Evolutionary conservation across 2,329 filamentous ascomycete species (phyloP), one percentile per base, ranked within the genome.

Genomic region (Diaporthe aspalathi): DNA sequence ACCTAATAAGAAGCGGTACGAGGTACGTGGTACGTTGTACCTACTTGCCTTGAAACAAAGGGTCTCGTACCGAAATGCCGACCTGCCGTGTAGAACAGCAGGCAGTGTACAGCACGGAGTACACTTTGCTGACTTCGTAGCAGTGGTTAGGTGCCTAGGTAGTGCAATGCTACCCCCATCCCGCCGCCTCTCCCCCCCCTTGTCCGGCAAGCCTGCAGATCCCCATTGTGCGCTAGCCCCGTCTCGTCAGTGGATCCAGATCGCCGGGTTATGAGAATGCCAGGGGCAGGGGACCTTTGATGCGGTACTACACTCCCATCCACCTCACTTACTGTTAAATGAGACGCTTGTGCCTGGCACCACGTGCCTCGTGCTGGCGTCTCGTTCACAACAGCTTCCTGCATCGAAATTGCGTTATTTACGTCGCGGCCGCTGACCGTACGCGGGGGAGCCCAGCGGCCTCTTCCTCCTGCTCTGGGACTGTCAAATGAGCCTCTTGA

Each of bases 31-130:
- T 53, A 40, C 53, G 32, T 63, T 27, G 57, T 63, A 63, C 60
- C 60, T 50, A 45, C 43, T 49, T 38, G 60, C n/a, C 43, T 49
- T 65, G 60, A 65, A 65, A 65, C 60, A 65, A 65, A 65, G 60
- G 60, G 43, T 65, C 45, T 65, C 60, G 60, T 50, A 65, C 60
- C 60, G 60, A 65, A 65, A 65, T 65, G 60, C 60, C 60, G 60
- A 65, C n/a, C 16, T n/a, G 29, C 60, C 60, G 12, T 43, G 22
- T 52, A 52, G 49, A 32, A 32, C n/a, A n/a, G n/a, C 32, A 32
- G 32, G 32, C 8, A 32, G 32, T 5, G 32, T 32, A 32, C 5
- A 32, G 32, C 8, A 32, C 32, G 8, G 32, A 32, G 32, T 32
- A 11, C 14, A n/a, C n/a, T n/a, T n/a, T n/a, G n/a, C n/a, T n/a